Evolutionary conservation across 1,284 basidiomycete genomes (phyloP), one percentile per base, ranked within the genome.

Genomic region (Fistulinella staudtii): DNA sequence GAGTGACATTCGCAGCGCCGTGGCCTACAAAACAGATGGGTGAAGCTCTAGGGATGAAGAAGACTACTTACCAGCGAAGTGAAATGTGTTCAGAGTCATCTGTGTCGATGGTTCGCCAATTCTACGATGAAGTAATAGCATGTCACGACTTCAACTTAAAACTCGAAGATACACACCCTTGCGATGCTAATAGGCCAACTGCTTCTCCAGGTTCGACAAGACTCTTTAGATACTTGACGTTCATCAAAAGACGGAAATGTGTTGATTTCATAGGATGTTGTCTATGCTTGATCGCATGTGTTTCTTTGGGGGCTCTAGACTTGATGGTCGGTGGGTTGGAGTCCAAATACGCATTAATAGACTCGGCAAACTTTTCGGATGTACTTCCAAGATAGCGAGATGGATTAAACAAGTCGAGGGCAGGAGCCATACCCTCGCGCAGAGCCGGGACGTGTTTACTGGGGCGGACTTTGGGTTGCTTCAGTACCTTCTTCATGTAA

Each of bases 61-160:
- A 14, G 24, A 40, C 36, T 40, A 64, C 78, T 57, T 64, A 82
- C 89, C 92, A 53, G 93, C 93, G 65, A 99, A 97, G 74, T 99
- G 96, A 82, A 99, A 99, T 8, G 96, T 99, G 67, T 99, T 99
- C 54, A 99, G 73, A 23, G 96, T 99, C 96, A 99, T 99, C 66
- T 99, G 96, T 2, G 96, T 99, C 20, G 96, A 99, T 4, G 96
- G 96, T 67, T 99, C 96, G 49, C 96, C 96, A 37, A 99, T 83
- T 73, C 93, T 93, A 51, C 15, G 38, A 39, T 30, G 18, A 30
- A 43, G 38, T 47, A 25, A 24, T 24, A 7, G 30, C 9, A n/a
- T n/a, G n/a, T n/a, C n/a, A n/a, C n/a, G n/a, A 7, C 5, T 18
- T 36, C 11, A 25, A 30, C 8, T 4, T 28, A 21, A n/a, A 21